A percentile compares a stretch with the other conserved stretches of the same genome.
phyloP scores from a whole-genome alignment of 148 eudicot genomes.

The Rhododendron vialii region DNA sequence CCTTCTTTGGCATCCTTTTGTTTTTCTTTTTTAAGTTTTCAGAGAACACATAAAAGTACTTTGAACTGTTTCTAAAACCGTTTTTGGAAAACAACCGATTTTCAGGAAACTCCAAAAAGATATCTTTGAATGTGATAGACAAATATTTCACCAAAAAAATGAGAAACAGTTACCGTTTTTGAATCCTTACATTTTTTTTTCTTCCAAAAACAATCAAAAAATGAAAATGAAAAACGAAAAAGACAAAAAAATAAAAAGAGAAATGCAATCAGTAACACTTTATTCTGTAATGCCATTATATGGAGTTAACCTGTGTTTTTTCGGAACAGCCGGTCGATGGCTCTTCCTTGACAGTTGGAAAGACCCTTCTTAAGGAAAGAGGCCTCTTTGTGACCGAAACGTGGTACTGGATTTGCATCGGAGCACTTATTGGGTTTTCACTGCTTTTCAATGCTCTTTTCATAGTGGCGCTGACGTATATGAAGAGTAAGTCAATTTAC shows the following conservation, averaged over 20 bases:
- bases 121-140: background rate
- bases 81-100: background rate
- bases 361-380: slow-evolving; percentile 27
- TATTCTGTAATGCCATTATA: background rate
- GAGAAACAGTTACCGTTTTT: background rate
- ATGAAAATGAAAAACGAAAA: background rate
- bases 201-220: background rate
- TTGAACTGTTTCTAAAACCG: background rate
- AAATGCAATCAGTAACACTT: background rate
- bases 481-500: background rate
- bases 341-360: slow-evolving; percentile 27
- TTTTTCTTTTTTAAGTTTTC: background rate
- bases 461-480: background rate
- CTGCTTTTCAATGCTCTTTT: slow-evolving; percentile 3
- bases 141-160: background rate
- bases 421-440: background rate
- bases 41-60: background rate
- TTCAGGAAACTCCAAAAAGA: background rate
- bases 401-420: background rate
- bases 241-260: background rate
- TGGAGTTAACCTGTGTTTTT: background rate
- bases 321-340: slow-evolving; percentile 15
- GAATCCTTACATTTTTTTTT: background rate
- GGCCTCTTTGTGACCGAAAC: slow-evolving; percentile 16
- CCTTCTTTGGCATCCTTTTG: background rate